phyloP scores from a whole-genome alignment of 1,139 yeast genomes.

The Geotrichum histeridarum region DNA sequence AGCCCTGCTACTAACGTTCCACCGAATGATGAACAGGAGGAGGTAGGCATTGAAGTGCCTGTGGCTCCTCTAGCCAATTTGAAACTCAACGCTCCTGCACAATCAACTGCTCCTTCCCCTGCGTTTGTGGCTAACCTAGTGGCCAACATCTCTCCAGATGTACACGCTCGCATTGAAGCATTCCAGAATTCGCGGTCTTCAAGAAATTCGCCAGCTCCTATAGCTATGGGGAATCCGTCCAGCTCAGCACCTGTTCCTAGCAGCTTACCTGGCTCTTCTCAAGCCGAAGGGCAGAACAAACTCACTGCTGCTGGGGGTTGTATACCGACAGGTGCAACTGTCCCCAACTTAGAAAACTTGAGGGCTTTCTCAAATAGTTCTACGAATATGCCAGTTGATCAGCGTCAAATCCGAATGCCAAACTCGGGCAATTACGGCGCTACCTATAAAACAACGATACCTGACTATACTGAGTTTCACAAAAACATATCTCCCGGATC shows the following conservation, averaged over 20 bases:
- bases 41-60: neutral
- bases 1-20: neutral
- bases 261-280: neutral
- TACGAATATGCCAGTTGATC: constrained; percentile 5
- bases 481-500: neutral
- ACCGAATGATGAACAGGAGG: neutral
- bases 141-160: constrained; percentile 48
- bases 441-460: constrained; percentile 18
- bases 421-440: constrained; percentile 1
- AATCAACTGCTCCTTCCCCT: constrained; percentile 17
- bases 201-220: neutral
- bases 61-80: constrained; percentile 7
- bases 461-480: constrained; percentile 17
- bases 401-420: constrained; percentile 4
- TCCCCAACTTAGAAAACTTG: constrained; percentile 1
- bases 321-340: neutral
- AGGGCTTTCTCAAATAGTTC: constrained; percentile 7
- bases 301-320: neutral
- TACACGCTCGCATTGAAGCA: constrained; percentile 71
- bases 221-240: neutral
- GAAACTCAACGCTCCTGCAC: constrained; percentile 5
- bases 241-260: neutral
- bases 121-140: constrained; percentile 19
- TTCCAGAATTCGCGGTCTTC: constrained; percentile 43
- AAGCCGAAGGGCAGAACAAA: neutral